Percentiles rank a stretch among this genome's conserved stretches.
Conservation (phyloP, 2,329 filamentous ascomycete species). For the Ceratocystis ficicola region DNA sequence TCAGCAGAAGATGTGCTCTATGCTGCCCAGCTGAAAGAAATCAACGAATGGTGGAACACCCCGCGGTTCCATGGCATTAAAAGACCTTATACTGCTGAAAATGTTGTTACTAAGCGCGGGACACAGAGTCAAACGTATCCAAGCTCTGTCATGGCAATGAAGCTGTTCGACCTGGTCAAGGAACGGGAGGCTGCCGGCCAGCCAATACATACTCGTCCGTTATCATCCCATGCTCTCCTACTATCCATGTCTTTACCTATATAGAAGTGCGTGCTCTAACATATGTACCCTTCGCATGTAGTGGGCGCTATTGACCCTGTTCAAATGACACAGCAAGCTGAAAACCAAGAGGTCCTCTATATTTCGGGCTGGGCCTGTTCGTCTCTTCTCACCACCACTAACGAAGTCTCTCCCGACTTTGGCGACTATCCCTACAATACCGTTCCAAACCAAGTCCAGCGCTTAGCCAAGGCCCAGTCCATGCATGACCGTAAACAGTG, state of each 20-base stretch:
- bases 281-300: constrained; percentile 28
- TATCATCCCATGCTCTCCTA: neutral
- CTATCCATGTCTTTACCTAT: neutral
- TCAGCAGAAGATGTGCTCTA: constrained; percentile 75
- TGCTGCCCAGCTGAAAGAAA: constrained; percentile 69
- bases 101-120: constrained; percentile 87
- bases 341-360: constrained; percentile 91
- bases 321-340: constrained; percentile 97
- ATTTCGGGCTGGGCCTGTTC: constrained; percentile 97
- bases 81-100: constrained; percentile 77
- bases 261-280: constrained; percentile 22
- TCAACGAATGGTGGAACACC: constrained; percentile 80
- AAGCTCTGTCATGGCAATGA: constrained; percentile 87
- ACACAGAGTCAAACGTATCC: constrained; percentile 78
- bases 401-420: constrained; percentile 95
- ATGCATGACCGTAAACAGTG: constrained; percentile 95
- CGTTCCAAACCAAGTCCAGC: constrained; percentile 93
- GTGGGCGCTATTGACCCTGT: constrained; percentile 98
- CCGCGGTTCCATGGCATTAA: constrained; percentile 81
- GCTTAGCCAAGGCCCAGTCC: constrained; percentile 89
- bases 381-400: constrained; percentile 79
- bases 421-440: constrained; percentile 99
- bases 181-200: constrained; percentile 66
- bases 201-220: constrained; percentile 81
- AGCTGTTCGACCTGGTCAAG: constrained; percentile 80